Evolutionary conservation across 805 yeast genomes (phyloP), one percentile per base, ranked within the genome.

Genomic region (Nakazawaea ishiwadae): DNA sequence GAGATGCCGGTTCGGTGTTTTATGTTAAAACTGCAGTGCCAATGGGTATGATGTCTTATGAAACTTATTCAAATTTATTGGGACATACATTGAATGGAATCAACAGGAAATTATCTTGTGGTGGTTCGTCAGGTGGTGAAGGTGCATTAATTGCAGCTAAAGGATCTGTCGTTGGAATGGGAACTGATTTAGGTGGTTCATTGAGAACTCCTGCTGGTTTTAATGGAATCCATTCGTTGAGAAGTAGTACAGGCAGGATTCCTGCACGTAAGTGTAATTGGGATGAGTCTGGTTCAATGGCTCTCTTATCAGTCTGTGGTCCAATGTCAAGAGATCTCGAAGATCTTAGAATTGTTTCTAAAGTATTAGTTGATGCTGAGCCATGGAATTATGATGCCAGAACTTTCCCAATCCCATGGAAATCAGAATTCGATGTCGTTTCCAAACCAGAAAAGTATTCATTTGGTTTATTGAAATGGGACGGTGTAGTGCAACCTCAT

Each of bases 181-280:
- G 85, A 10, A 73, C 81, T 12, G 84, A 79, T 50, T 75, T 79
- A 44, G 84, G 84, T 38, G 84, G 84, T 0, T 71, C 77, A 2
- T 75, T 76, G 33, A 66, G 82, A 21, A 57, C 63, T 19, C 82
- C 82, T 2, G 75, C 80, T 2, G 75, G 72, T 7, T 74, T 72
- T 53, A 59, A 66, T 35, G 80, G 81, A 15, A 55, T 66, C 36
- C 74, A 69, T 61, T 66, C 77, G 19, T 52, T 77, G 33, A 67
- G 73, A 47, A 70, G 76, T 35, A 66, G 79, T n/a, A 61, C 66
- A 12, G 69, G 68, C 15, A 63, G 82, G 41, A 59, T 76, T 40
- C 75, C 81, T 16, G 35, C 54, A 48, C 33, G 39, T n/a, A 60
- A 65, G 37, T 55, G 58, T 18, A 64, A 66, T 9, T 67, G 63